These are phyloP conservation scores for Garcia nutans DNA, from an alignment of 345 rosid genomes.

Conservation along the genomic window DNA sequence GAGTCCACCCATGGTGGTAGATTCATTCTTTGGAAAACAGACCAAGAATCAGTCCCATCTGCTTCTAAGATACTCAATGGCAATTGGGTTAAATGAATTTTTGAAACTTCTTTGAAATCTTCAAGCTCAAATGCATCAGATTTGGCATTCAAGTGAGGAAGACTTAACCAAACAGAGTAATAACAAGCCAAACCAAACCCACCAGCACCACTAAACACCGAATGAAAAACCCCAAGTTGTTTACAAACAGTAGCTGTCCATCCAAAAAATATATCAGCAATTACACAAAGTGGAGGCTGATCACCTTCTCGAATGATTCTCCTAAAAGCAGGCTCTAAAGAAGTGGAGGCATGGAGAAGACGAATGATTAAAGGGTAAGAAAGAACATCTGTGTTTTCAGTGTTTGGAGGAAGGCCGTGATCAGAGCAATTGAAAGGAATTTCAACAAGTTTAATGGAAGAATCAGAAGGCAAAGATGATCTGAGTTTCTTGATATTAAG, in stretches of 20 bases:
- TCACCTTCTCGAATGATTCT: constrained; percentile 22
- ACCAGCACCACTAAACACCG: constrained; percentile 44
- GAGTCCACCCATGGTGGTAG: constrained; percentile 46
- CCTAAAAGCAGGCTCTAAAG: constrained; percentile 41
- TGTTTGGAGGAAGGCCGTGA: constrained; percentile 64
- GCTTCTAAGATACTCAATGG: constrained; percentile 43
- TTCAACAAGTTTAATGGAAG: too few species aligned
- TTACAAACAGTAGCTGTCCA: constrained; percentile 50
- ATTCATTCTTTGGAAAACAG: constrained; percentile 40
- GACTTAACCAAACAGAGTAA: constrained; percentile 49
- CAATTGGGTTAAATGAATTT: constrained; percentile 48
- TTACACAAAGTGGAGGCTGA: constrained; percentile 37
- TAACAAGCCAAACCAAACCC: constrained; percentile 63
- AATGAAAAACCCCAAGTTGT: constrained; percentile 47
- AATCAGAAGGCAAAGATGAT: constrained; percentile 44
- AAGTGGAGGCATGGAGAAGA: constrained; percentile 18
- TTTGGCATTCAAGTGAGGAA: constrained; percentile 37
- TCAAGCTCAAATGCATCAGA: constrained; percentile 42
- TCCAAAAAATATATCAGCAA: constrained; percentile 60
- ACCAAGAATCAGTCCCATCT: constrained; percentile 52
- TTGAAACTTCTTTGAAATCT: constrained; percentile 56
- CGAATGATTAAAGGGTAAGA: constrained; percentile 56
- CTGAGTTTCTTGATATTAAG: constrained; percentile 49
- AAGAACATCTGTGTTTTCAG: constrained; percentile 65
- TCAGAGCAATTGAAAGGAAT: constrained; percentile 52